These are phyloP conservation scores for Lactifluus rugatus DNA, from an alignment of 768 basidiomycete species.

Conservation along the genomic window DNA sequence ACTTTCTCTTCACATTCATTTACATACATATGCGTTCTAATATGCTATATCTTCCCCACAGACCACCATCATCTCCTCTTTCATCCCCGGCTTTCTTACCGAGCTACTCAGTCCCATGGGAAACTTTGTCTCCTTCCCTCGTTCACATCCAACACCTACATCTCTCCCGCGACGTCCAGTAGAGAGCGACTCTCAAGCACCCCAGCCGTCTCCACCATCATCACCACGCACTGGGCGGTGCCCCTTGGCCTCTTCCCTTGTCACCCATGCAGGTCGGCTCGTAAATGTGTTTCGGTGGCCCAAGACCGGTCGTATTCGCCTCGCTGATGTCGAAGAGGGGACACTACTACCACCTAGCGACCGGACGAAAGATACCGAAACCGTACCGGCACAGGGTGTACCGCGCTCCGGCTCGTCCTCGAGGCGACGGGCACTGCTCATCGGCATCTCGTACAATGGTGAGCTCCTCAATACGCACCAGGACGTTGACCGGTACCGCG, in stretches of 20 bases:
- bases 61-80: neutral
- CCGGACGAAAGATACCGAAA: neutral
- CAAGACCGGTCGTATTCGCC: neutral
- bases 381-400: neutral
- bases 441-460: constrained; percentile 18
- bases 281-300: neutral
- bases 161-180: neutral
- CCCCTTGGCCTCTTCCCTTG: neutral
- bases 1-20: neutral
- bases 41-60: neutral
- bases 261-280: neutral
- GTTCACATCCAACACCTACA: neutral
- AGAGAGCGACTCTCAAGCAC: neutral
- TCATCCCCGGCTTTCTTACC: neutral
- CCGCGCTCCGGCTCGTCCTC: neutral
- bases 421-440: constrained; percentile 15
- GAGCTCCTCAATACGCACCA: constrained; percentile 17
- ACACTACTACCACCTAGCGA: neutral
- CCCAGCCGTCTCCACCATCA: neutral
- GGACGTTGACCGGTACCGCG: constrained; percentile 15
- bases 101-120: constrained; percentile 14
- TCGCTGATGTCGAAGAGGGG: constrained; percentile 1
- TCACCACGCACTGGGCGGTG: neutral
- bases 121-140: neutral
- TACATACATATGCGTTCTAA: constrained; percentile 4